Evolutionary conservation across 2,329 filamentous ascomycete species (phyloP), one percentile per base, ranked within the genome.

Genomic region (Metarhizium guizhouense): DNA sequence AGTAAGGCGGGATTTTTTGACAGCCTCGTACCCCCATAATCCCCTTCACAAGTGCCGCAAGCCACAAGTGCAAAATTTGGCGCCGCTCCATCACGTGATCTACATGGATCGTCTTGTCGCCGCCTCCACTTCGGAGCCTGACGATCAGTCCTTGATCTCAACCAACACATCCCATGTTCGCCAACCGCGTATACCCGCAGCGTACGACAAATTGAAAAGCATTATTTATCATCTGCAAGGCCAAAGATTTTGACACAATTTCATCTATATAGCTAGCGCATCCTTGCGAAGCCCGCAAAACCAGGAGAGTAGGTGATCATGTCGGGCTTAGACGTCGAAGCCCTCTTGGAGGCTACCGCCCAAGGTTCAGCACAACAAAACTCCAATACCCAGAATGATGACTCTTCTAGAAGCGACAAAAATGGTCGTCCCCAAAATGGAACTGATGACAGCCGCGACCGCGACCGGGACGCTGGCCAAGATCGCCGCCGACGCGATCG

Each of bases 321-420:
- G 76, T 71, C 76, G 53, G 75, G 71, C 56, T 69, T 80, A 63
- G 90, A 95, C 68, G 90, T 96, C 65, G 92, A 96, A 78, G 90
- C 90, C 62, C 82, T 96, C 61, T 84, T 96, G 63, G 91, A 96
- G 73, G 89, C 88, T 53, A 90, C 88, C 60, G 89, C 88, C 53
- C 85, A 84, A 68, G 77, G 79, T 62, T 73, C 76, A 58, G 74
- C 76, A 54, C 74, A 80, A 54, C 76, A 76, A 65, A 76, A 76
- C 58, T 67, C 64, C 59, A 74, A 73, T 64, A 63, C 70, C 60
- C 69, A 73, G 56, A 68, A 75, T 62, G 81, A 83, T 60, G 75
- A 77, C 61, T 82, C 84, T 64, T 78, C 80, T 56, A 66, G 64
- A 63, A 62, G 68, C 55, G 63, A 76, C 36, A 54, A 56, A 36